A percentile compares a stretch with the other conserved stretches of the same genome.
Conservation (phyloP, 2,329 filamentous ascomycete species). For the Chaetomium sp. region DNA sequence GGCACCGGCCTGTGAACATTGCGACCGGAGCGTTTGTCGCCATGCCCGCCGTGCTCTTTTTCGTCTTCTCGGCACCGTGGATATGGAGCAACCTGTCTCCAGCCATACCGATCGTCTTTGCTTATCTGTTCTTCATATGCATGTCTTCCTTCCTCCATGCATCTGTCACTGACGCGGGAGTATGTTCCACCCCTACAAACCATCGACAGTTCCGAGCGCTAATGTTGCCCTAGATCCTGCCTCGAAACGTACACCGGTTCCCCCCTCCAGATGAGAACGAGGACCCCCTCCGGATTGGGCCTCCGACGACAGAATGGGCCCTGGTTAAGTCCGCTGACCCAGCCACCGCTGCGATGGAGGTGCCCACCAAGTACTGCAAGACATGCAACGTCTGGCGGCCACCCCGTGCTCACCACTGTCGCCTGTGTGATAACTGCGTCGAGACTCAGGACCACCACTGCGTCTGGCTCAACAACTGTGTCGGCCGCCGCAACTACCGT, state of each 20-base stretch:
- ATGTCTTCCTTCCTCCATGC: conserved; percentile 94
- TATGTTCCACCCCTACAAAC: conserved; percentile 53
- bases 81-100: conserved; percentile 85
- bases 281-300: conserved; percentile 79
- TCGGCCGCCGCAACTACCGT: conserved; percentile 94
- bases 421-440: conserved; percentile 94
- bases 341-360: conserved; percentile 87
- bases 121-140: conserved; percentile 87
- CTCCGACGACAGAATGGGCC: conserved; percentile 90
- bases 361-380: conserved; percentile 97
- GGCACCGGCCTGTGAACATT: conserved; percentile 84
- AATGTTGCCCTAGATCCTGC: conserved; percentile 68
- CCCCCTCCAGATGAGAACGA: conserved; percentile 74
- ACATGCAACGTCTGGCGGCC: conserved; percentile 98
- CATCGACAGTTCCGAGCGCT: background rate
- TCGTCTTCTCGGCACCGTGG: conserved; percentile 81
- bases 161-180: conserved; percentile 87
- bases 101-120: conserved; percentile 85
- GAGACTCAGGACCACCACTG: conserved; percentile 98
- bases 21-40: conserved; percentile 80
- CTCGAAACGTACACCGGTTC: conserved; percentile 87
- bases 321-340: conserved; percentile 79
- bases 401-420: conserved; percentile 92
- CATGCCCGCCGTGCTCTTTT: conserved; percentile 79
- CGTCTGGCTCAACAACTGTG: conserved; percentile 98